A percentile compares a stretch with the other conserved stretches of the same genome.
Conservation (phyloP, 2,329 filamentous ascomycete genomes). For the Fusarium siculi region DNA sequence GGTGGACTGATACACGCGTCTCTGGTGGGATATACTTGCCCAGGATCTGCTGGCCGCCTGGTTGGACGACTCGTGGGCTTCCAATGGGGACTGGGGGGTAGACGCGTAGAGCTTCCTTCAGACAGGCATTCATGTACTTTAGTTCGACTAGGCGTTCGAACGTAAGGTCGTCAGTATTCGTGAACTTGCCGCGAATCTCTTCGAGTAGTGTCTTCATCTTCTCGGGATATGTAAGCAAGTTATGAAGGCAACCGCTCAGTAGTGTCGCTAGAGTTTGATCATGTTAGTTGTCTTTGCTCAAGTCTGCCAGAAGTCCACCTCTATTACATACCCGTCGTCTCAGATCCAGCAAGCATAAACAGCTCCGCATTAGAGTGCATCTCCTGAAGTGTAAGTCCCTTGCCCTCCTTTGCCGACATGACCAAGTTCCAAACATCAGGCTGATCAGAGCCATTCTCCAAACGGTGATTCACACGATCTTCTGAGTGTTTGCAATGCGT, state of each 20-base stretch:
- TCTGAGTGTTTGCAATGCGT: constrained; percentile 11
- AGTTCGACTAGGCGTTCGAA: not conserved
- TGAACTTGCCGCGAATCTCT: not conserved
- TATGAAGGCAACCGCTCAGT: not conserved
- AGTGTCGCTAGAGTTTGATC: not conserved
- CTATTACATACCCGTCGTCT: constrained; percentile 1
- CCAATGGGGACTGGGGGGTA: constrained; percentile 11
- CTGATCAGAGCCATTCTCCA: constrained; percentile 15
- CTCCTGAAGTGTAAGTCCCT: constrained; percentile 10
- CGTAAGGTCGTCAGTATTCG: not conserved
- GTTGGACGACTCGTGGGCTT: not conserved
- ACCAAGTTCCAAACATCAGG: constrained; percentile 25
- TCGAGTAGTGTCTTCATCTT: not conserved
- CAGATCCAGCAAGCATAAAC: constrained; percentile 26
- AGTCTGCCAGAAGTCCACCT: accelerated
- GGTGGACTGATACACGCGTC: constrained; percentile 3
- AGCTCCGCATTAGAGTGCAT: constrained; percentile 24
- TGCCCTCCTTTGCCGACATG: constrained; percentile 10
- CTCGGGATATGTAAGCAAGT: not conserved
- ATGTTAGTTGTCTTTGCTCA: not conserved
- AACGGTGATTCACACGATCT: not conserved
- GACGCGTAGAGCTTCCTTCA: not conserved
- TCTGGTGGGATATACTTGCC: constrained; percentile 11
- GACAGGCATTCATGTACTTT: constrained; percentile 9
- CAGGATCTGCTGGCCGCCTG: not conserved